These are phyloP conservation scores for Aspergillus sp. DNA, from an alignment of 2,329 filamentous ascomycete species.

Conservation along the genomic window DNA sequence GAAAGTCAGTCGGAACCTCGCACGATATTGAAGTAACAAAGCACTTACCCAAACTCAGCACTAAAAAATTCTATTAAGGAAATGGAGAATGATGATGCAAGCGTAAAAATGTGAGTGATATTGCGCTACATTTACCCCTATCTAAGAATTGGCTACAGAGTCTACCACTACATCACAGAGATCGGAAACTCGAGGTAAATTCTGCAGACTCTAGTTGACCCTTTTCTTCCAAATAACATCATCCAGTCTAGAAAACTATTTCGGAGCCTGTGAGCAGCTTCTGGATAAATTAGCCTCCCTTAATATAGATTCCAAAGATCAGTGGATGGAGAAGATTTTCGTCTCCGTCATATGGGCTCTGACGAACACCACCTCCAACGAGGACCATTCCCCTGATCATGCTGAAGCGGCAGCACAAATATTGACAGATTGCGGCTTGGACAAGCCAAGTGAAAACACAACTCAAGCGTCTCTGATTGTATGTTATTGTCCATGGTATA, in stretches of 20 bases:
- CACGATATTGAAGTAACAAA: background rate
- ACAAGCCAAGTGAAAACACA: slow-evolving; percentile 57
- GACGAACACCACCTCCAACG: slow-evolving; percentile 42
- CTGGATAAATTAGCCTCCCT: slow-evolving; percentile 58
- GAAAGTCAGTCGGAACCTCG: slow-evolving; percentile 30
- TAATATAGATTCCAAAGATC: slow-evolving; percentile 47
- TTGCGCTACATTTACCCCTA: background rate
- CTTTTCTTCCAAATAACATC: slow-evolving; percentile 1
- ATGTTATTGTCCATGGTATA: slow-evolving; percentile 4
- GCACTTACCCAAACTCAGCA: slow-evolving; percentile 36
- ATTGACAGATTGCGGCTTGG: slow-evolving; percentile 48
- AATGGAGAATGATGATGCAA: slow-evolving; percentile 60
- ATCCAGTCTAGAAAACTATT: slow-evolving; percentile 38
- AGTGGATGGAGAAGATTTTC: slow-evolving; percentile 69
- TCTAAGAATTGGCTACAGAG: slow-evolving; percentile 20
- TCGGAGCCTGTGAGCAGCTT: slow-evolving; percentile 61
- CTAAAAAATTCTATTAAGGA: slow-evolving; percentile 62
- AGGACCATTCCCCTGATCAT: slow-evolving; percentile 33
- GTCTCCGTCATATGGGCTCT: slow-evolving; percentile 68
- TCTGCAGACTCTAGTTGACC: background rate
- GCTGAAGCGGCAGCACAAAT: slow-evolving; percentile 15
- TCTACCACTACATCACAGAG: slow-evolving; percentile 68
- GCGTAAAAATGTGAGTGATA: slow-evolving; percentile 56
- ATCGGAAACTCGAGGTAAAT: slow-evolving; percentile 56
- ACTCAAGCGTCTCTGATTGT: slow-evolving; percentile 53